Evolutionary conservation across 2,329 filamentous ascomycete species (phyloP).

Genomic region (Drechslerella coelobrocha): DNA sequence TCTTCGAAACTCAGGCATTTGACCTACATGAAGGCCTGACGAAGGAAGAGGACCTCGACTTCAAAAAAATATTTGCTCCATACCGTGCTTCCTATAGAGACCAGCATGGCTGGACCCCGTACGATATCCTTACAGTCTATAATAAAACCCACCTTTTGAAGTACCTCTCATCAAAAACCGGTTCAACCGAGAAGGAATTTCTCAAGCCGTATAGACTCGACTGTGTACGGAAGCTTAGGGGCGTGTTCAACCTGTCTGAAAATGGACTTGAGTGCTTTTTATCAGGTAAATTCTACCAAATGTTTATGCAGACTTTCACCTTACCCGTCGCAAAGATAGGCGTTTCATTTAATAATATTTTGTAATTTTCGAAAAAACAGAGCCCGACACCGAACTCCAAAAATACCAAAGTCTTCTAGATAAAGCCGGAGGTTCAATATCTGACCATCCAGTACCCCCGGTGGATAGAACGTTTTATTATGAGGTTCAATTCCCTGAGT

Average conservation of each 20-base stretch:
- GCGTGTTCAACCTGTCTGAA: not conserved
- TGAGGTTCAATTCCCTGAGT: slow-evolving; percentile 6
- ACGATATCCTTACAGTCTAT: not conserved
- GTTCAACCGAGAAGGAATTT: not conserved
- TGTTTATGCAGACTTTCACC: too few relatives aligned
- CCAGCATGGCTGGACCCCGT: slow-evolving; percentile 9
- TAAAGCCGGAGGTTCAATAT: not conserved
- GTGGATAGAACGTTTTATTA: slow-evolving; percentile 9
- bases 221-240: not conserved
- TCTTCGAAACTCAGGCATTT: slow-evolving; percentile 1
- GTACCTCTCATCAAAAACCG: not conserved
- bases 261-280: not conserved
- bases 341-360: not conserved
- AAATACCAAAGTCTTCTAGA: too few relatives aligned
- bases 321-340: too few relatives aligned
- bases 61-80: slow-evolving; percentile 3
- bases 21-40: not conserved
- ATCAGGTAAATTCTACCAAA: not conserved
- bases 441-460: slow-evolving; percentile 18
- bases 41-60: not conserved
- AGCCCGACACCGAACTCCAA: too few relatives aligned
- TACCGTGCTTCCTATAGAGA: slow-evolving; percentile 1
- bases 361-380: not conserved
- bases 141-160: slow-evolving; percentile 2
- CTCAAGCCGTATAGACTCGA: not conserved